Percentiles rank a stretch among this genome's conserved stretches.
These are phyloP conservation scores for Penicillium egyptiacum DNA, from an alignment of 495 filamentous ascomycete species.

Conservation along the genomic window DNA sequence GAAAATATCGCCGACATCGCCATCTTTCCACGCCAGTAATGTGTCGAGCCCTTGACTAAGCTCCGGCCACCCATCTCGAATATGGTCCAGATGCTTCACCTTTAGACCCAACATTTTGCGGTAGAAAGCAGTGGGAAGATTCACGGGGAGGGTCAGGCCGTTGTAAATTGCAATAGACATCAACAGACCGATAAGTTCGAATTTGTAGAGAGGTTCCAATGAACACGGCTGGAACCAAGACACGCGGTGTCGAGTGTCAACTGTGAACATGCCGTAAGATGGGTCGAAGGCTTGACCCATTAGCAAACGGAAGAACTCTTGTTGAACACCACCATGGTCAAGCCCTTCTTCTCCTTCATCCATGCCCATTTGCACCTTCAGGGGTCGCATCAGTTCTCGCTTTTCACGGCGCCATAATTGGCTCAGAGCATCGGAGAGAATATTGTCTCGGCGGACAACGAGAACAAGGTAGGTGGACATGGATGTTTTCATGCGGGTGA, in stretches of 20 bases:
- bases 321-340: slow-evolving; percentile 91
- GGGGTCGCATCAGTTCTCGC: slow-evolving; percentile 76
- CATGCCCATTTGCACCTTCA: slow-evolving; percentile 85
- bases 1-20: slow-evolving; percentile 78
- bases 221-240: slow-evolving; percentile 86
- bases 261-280: slow-evolving; percentile 73
- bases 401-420: slow-evolving; percentile 85
- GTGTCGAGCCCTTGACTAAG: slow-evolving; percentile 69
- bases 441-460: slow-evolving; percentile 66
- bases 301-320: slow-evolving; percentile 88
- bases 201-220: slow-evolving; percentile 80
- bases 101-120: slow-evolving; percentile 66
- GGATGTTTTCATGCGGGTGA: slow-evolving; percentile 61
- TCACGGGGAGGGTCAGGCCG: slow-evolving; percentile 83
- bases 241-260: slow-evolving; percentile 69
- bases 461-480: slow-evolving; percentile 73
- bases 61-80: slow-evolving; percentile 85
- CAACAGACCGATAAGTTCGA: slow-evolving; percentile 83
- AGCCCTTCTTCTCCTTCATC: slow-evolving; percentile 81
- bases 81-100: slow-evolving; percentile 67
- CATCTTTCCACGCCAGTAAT: slow-evolving; percentile 74
- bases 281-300: slow-evolving; percentile 75
- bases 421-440: slow-evolving; percentile 77
- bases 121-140: slow-evolving; percentile 83
- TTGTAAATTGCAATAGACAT: slow-evolving; percentile 93